Conservation (phyloP, 352 stramenopile species). For the Phytophthora tentaculata region DNA sequence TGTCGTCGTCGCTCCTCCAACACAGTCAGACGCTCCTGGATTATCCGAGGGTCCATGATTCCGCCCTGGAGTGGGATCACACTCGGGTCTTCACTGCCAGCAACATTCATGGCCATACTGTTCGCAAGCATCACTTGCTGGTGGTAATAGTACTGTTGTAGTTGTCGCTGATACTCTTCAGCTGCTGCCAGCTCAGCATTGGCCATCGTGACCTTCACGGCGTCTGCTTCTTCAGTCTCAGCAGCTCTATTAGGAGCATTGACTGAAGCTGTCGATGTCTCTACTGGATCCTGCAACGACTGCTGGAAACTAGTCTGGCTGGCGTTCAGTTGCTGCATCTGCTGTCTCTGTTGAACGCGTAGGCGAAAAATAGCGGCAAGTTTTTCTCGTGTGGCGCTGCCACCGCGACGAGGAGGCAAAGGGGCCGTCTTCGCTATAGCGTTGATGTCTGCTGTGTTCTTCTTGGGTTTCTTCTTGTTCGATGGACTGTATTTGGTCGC, state of each 20-base stretch:
- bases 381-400: conserved; percentile 49
- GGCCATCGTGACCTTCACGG: conserved; percentile 10
- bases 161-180: conserved; percentile 60
- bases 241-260: not conserved
- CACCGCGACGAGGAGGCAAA: conserved; percentile 11
- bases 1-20: conserved; percentile 63
- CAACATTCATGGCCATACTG: conserved; percentile 37
- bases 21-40: conserved; percentile 59
- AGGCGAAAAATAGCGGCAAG: conserved; percentile 69
- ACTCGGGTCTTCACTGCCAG: conserved; percentile 26
- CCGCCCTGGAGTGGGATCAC: conserved; percentile 41
- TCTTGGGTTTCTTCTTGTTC: conserved; percentile 30
- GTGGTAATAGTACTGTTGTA: conserved; percentile 75
- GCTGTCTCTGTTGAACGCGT: conserved; percentile 55
- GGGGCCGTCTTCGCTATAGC: conserved; percentile 13
- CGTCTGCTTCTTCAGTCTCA: conserved; percentile 10
- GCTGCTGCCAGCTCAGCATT: conserved; percentile 28
- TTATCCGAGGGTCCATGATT: conserved; percentile 67
- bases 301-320: conserved; percentile 26
- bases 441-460: conserved; percentile 2
- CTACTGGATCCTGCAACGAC: conserved; percentile 38
- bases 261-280: conserved; percentile 1
- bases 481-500: conserved; percentile 5
- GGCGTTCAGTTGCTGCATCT: conserved; percentile 39
- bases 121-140: conserved; percentile 63